Percentiles rank a stretch among this genome's conserved stretches.
These are phyloP conservation scores for Aegilops speltoides DNA, from an alignment of 176 grass and related monocot species.

Conservation along the genomic window DNA sequence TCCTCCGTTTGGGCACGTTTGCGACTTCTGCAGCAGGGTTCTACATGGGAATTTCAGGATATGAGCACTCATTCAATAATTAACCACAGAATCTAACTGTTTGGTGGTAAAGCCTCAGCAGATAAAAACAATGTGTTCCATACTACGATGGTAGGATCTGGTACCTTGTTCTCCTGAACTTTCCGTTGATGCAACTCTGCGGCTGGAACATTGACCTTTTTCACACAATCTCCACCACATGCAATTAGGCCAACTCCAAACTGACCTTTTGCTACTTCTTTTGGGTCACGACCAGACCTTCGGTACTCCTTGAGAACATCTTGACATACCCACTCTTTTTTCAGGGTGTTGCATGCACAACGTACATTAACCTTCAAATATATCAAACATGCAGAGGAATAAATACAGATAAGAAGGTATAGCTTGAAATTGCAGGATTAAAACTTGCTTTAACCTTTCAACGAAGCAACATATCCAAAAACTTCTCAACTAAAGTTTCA, in stretches of 20 bases:
- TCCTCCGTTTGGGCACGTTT: constrained; percentile 78
- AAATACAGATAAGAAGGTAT: neutral
- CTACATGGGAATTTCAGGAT: constrained; percentile 29
- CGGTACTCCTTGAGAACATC: constrained; percentile 75
- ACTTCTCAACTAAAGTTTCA: neutral
- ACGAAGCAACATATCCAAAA: neutral
- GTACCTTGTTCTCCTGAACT: constrained; percentile 73
- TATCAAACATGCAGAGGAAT: constrained; percentile 22
- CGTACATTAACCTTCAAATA: constrained; percentile 71
- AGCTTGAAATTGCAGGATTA: constrained; percentile 1
- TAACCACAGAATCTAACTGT: neutral
- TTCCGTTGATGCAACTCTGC: constrained; percentile 80
- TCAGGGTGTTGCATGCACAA: constrained; percentile 82
- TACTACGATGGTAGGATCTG: neutral
- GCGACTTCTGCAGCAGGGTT: constrained; percentile 28
- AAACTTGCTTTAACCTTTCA: neutral
- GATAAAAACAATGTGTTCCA: neutral
- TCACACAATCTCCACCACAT: constrained; percentile 58
- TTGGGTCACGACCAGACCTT: constrained; percentile 61
- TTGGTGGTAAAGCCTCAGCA: neutral
- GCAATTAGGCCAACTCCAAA: constrained; percentile 83
- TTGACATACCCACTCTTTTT: constrained; percentile 89
- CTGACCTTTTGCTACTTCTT: constrained; percentile 70
- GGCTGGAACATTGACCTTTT: constrained; percentile 55
- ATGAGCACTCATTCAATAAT: neutral